phyloP scores from a whole-genome alignment of 495 filamentous ascomycete genomes.

The Aspergillus olivimuriae region DNA sequence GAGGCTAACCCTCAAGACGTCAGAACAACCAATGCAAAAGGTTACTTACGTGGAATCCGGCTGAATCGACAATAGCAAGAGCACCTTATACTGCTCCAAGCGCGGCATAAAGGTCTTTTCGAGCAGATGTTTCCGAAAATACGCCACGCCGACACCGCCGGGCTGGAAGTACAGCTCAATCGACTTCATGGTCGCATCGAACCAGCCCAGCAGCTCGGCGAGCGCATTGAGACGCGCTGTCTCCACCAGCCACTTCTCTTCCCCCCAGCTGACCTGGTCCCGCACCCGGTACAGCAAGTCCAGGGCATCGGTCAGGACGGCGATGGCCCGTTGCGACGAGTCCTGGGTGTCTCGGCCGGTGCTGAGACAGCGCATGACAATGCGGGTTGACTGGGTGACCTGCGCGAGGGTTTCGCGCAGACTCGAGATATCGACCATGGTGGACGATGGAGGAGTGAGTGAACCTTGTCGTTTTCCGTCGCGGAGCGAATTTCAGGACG shows the following conservation, averaged over 20 bases:
- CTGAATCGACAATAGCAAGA: constrained; percentile 24
- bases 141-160: constrained; percentile 21
- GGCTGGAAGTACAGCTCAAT: constrained; percentile 31
- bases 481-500: not conserved
- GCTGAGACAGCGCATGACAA: constrained; percentile 18
- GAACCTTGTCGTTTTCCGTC: not conserved
- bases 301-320: constrained; percentile 15
- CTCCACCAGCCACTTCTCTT: constrained; percentile 24
- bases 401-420: constrained; percentile 12
- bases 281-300: constrained; percentile 20
- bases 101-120: constrained; percentile 21
- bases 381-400: constrained; percentile 10
- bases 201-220: constrained; percentile 16
- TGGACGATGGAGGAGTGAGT: not conserved
- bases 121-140: constrained; percentile 24
- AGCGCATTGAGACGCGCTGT: constrained; percentile 12
- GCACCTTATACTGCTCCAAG: constrained; percentile 27
- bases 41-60: constrained; percentile 21
- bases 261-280: constrained; percentile 20
- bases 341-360: constrained; percentile 16
- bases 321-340: constrained; percentile 11
- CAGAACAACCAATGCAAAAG: no score
- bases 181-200: constrained; percentile 18
- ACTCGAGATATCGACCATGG: constrained; percentile 14
- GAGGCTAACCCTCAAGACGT: no score